phyloP scores from a whole-genome alignment of 768 basidiomycete genomes.

The Tulasnella sp. region DNA sequence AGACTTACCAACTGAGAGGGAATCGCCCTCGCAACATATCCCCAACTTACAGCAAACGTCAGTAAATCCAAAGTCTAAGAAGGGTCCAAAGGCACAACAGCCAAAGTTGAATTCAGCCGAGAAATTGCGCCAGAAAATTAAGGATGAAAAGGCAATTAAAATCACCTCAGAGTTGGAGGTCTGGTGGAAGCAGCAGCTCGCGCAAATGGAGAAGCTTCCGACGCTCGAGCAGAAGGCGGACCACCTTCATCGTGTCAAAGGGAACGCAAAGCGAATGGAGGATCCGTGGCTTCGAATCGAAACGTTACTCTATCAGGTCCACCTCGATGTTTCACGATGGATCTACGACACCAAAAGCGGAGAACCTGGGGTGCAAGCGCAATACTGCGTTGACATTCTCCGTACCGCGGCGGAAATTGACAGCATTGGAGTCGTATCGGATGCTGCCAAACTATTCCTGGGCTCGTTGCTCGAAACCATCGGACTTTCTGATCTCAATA shows the following conservation, averaged over 20 bases:
- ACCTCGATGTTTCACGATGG: conserved; percentile 54
- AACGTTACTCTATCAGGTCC: conserved; percentile 49
- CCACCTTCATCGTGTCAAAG: conserved; percentile 35
- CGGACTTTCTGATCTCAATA: conserved; percentile 46
- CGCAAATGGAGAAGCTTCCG: conserved; percentile 37
- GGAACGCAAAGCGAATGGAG: conserved; percentile 46
- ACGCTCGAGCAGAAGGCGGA: conserved; percentile 37
- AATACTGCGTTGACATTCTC: conserved; percentile 46
- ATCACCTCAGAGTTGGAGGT: conserved; percentile 40
- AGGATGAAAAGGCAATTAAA: conserved; percentile 44
- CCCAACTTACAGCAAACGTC: neutral
- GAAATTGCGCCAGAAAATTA: conserved; percentile 45
- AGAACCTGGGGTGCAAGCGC: conserved; percentile 42
- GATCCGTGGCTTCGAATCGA: conserved; percentile 49
- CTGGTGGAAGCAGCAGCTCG: conserved; percentile 56
- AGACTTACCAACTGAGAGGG: neutral
- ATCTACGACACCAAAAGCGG: conserved; percentile 45
- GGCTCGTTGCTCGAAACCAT: conserved; percentile 40
- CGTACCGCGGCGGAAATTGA: conserved; percentile 44
- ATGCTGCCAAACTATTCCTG: conserved; percentile 11
- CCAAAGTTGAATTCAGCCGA: conserved; percentile 38
- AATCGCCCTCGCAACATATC: neutral
- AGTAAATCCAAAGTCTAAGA: neutral
- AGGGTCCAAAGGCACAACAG: neutral
- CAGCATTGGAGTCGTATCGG: conserved; percentile 36